These are phyloP conservation scores for Cercospora berteroae DNA, from an alignment of 2,329 filamentous ascomycete genomes.

Conservation along the genomic window DNA sequence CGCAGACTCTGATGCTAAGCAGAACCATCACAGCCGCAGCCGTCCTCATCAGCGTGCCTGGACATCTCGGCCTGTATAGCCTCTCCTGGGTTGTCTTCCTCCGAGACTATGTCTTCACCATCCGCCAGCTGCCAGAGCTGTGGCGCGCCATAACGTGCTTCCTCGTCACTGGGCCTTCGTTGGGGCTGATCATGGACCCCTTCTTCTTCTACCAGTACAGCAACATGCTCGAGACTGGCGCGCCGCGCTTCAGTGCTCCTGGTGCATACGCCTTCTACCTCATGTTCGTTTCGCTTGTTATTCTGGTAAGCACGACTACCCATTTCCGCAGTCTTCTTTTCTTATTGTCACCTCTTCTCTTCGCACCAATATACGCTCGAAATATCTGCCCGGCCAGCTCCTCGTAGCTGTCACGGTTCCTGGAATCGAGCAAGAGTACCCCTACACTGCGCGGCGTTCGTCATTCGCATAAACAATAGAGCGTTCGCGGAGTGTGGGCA, in stretches of 20 bases:
- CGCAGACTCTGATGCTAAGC: conserved; percentile 49
- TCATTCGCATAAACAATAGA: conserved; percentile 52
- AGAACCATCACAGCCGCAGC: conserved; percentile 68
- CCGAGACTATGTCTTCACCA: conserved; percentile 42
- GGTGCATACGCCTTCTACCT: conserved; percentile 82
- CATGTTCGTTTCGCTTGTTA: conserved; percentile 67
- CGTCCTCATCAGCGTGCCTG: conserved; percentile 60
- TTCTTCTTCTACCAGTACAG: conserved; percentile 79
- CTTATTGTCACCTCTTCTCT: conserved; percentile 22
- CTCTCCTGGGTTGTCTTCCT: conserved; percentile 56
- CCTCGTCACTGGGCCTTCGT: conserved; percentile 55
- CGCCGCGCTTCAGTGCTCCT: conserved; percentile 68
- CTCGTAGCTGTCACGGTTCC: conserved; percentile 55
- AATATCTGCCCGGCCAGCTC: conserved; percentile 55
- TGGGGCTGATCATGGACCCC: conserved; percentile 67
- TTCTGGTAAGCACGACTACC: conserved; percentile 65
- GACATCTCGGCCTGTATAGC: conserved; percentile 58
- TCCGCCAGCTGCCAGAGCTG: conserved; percentile 58
- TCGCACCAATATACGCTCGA: conserved; percentile 51
- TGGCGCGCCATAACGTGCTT: conserved; percentile 61
- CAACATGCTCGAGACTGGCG: conserved; percentile 68
- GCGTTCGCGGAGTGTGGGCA: conserved; percentile 49
- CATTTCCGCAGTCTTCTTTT: conserved; percentile 17
- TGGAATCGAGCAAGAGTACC: conserved; percentile 56
- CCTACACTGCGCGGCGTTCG: conserved; percentile 49